Base-by-base conservation (phyloP, 2,329 filamentous ascomycete species). In the Penicillium sp. region DNA sequence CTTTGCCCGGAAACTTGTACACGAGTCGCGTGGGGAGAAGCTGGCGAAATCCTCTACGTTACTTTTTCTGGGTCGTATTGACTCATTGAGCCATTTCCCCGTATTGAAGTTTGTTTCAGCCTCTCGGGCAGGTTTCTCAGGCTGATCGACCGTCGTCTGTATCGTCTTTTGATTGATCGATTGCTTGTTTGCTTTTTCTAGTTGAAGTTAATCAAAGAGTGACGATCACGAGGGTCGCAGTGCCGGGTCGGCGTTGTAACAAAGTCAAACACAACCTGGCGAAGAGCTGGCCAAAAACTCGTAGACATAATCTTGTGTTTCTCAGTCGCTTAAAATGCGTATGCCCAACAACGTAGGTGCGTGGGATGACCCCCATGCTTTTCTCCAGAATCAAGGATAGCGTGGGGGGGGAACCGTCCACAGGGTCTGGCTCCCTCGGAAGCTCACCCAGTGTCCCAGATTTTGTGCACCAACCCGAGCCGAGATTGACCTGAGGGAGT, bases 351-450 rank as follows among this genome's bases (percentile, higher is more conserved):
- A 23, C n/a, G 26, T 19, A 7, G 8, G n/a, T 49, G 35, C 23
- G 21, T 51, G 19, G 26, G 38, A 46, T 30, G 45, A 55, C 60
- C 60, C 60, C 60, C 60, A 58, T 57, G 60, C 60, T 58, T 54
- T 58, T 62, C 60, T 62, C 55, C 55, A 58, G 60, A 58, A 21
- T 23, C 45, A 31, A 56, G 53, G 19, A 58, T 63, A 56, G 63
- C 63, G 63, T 65, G 63, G 63, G 63, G 63, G 56, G 56, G 38
- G 60, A 55, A 58, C 56, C 62, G 38, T 52, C 55, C 41, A 30
- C 31, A 38, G 15, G 38, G 53, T 52, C 54, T 48, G 23, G 46
- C 49, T 21, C 21, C 21, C 4, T 56, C 35, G 38, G 60, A 21
- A 21, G 46, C 45, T 52, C 19, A 45, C 49, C 31, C 45, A 59